A percentile compares a stretch with the other conserved stretches of the same genome.
phyloP scores from a whole-genome alignment of 306 rosid species.

The Canavalia ensiformis region DNA sequence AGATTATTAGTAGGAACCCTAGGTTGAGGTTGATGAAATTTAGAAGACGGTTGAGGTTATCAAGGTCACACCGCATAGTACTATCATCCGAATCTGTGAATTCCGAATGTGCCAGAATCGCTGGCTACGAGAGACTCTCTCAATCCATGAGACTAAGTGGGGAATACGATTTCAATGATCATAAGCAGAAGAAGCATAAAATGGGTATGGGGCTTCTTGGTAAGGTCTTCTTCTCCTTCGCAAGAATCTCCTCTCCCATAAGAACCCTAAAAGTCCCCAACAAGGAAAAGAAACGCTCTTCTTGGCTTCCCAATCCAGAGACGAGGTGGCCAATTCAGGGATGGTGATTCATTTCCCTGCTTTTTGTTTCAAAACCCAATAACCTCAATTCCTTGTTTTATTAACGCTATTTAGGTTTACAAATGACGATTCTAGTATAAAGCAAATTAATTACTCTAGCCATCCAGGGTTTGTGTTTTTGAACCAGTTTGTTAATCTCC shows the following conservation, averaged over 20 bases:
- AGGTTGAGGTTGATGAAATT: conserved; percentile 44
- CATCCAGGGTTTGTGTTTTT: too few species aligned
- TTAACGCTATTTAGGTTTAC: too few species aligned
- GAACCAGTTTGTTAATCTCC: too few species aligned
- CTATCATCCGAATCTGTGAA: conserved; percentile 51
- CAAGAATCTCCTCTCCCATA: conserved; percentile 25
- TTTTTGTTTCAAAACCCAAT: background rate
- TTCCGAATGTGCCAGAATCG: conserved; percentile 46
- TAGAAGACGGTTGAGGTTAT: conserved; percentile 49
- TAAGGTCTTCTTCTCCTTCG: conserved; percentile 50
- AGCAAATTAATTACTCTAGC: too few species aligned
- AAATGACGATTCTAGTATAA: too few species aligned
- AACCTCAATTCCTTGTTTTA: too few species aligned
- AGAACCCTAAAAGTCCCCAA: background rate
- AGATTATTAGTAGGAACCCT: background rate
- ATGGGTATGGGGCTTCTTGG: conserved; percentile 48
- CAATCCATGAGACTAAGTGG: conserved; percentile 46
- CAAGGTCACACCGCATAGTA: conserved; percentile 43
- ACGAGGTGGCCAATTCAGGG: conserved; percentile 76
- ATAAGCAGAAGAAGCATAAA: conserved; percentile 38
- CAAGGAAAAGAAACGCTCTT: conserved; percentile 58
- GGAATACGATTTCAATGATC: conserved; percentile 33
- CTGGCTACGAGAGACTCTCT: conserved; percentile 62
- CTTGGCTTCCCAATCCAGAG: conserved; percentile 71
- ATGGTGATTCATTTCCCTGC: conserved; percentile 49